phyloP scores from a whole-genome alignment of 768 basidiomycete species.

The Suillus plorans region DNA sequence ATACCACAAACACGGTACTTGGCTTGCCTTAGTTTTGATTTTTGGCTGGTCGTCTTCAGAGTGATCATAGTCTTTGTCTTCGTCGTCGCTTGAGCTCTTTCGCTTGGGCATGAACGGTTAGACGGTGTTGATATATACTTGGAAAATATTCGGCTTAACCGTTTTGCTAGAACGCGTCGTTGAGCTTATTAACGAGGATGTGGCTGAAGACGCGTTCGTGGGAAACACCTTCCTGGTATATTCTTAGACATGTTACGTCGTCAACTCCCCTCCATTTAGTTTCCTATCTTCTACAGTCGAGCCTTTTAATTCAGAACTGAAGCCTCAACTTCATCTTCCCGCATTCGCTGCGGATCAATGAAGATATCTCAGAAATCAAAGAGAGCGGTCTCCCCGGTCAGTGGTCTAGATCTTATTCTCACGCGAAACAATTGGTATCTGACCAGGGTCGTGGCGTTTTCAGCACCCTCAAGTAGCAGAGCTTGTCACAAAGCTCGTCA shows the following conservation, averaged over 20 bases:
- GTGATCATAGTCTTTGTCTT: conserved; percentile 20
- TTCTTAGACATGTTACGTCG: conserved; percentile 20
- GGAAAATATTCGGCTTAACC: not conserved
- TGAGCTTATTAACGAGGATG: conserved; percentile 6
- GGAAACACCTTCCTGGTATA: conserved; percentile 34
- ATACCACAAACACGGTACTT: not conserved
- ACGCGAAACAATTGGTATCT: conserved; percentile 9
- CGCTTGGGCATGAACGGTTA: conserved; percentile 16
- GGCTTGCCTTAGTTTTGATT: not conserved
- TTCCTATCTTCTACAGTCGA: conserved; percentile 13
- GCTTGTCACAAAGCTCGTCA: conserved; percentile 69
- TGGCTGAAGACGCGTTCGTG: conserved; percentile 12
- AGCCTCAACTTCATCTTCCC: conserved; percentile 18
- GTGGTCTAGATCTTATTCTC: conserved; percentile 27
- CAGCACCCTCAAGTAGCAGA: conserved; percentile 80
- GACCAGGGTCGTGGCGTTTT: not conserved
- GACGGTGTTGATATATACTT: not conserved
- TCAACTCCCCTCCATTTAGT: conserved; percentile 12
- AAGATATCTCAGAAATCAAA: conserved; percentile 87
- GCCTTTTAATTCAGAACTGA: conserved; percentile 14
- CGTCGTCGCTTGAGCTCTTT: conserved; percentile 17
- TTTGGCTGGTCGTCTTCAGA: not conserved
- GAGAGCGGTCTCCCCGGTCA: conserved; percentile 75
- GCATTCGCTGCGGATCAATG: conserved; percentile 65
- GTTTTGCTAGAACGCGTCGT: conserved; percentile 11